A percentile compares a stretch with the other conserved stretches of the same genome.
These are phyloP conservation scores for Wickerhamomyces bisporus DNA, from an alignment of 805 yeast species.

Conservation along the genomic window DNA sequence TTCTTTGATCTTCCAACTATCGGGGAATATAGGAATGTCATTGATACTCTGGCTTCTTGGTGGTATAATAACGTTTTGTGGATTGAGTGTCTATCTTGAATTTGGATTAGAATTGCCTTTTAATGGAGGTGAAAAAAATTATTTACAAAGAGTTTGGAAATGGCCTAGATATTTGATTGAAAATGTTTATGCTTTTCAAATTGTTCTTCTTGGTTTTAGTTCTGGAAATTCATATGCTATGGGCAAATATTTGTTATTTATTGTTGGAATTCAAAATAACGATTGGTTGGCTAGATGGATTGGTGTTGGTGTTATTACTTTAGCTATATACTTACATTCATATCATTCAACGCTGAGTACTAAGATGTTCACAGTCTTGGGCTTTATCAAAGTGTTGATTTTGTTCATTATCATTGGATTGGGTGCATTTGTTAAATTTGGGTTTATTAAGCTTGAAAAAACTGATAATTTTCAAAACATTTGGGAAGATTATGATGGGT, in stretches of 20 bases:
- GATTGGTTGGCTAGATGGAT: slow-evolving; percentile 38
- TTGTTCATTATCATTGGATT: slow-evolving; percentile 42
- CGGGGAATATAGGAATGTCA: slow-evolving; percentile 57
- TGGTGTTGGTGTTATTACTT: slow-evolving; percentile 43
- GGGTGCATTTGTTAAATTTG: slow-evolving; percentile 39
- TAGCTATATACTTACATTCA: slow-evolving; percentile 43
- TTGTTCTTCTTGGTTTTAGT: slow-evolving; percentile 55
- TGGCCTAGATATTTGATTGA: slow-evolving; percentile 51
- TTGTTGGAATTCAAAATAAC: slow-evolving; percentile 30
- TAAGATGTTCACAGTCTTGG: slow-evolving; percentile 46
- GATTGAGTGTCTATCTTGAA: slow-evolving; percentile 55
- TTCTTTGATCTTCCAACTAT: slow-evolving; percentile 48
- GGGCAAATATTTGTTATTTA: slow-evolving; percentile 51
- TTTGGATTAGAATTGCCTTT: slow-evolving; percentile 61
- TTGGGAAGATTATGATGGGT: slow-evolving; percentile 35
- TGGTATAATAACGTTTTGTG: slow-evolving; percentile 50
- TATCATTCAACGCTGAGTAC: slow-evolving; percentile 46
- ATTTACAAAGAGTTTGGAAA: slow-evolving; percentile 51
- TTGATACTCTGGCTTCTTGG: slow-evolving; percentile 59
- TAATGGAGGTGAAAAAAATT: slow-evolving; percentile 68
- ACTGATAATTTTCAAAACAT: slow-evolving; percentile 30
- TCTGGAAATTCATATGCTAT: slow-evolving; percentile 63
- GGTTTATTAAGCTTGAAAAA: slow-evolving; percentile 24
- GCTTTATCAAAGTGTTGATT: slow-evolving; percentile 47
- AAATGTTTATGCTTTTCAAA: slow-evolving; percentile 43